Percentiles rank a stretch among this genome's conserved stretches.
Conservation (phyloP, 352 stramenopile species). For the Poterioochromonas sp. region DNA sequence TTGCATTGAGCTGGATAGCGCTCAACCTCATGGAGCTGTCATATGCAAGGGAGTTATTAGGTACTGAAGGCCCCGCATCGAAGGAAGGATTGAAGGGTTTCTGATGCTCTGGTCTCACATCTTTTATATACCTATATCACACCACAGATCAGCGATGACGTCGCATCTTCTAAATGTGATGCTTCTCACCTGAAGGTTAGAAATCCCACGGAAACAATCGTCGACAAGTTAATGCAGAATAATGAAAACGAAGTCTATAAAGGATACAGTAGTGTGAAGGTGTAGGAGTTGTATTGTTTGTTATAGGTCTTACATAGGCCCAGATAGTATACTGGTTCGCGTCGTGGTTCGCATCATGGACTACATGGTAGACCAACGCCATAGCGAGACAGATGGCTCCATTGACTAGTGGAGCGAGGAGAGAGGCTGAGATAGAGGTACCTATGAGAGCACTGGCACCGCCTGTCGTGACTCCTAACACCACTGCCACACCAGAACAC, state of each 20-base stretch:
- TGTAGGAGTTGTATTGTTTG: not conserved
- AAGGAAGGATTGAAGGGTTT: too few species aligned
- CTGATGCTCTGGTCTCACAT: too few species aligned
- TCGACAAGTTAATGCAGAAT: not conserved
- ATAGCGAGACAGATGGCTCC: conserved; percentile 44
- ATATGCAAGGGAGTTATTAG: too few species aligned
- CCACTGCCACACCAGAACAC: conserved; percentile 59
- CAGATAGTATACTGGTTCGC: not conserved
- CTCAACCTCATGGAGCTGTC: too few species aligned
- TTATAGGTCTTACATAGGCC: not conserved
- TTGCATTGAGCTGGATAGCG: too few species aligned
- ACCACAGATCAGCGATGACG: too few species aligned
- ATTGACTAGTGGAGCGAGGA: conserved; percentile 63
- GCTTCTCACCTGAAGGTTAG: not conserved
- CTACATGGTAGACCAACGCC: not conserved
- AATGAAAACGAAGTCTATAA: conserved; percentile 10
- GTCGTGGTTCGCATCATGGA: not conserved
- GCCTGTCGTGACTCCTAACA: conserved; percentile 49
- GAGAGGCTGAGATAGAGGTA: conserved; percentile 59
- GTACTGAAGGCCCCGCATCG: too few species aligned
- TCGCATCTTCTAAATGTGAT: not conserved
- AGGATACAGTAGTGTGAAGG: too few species aligned
- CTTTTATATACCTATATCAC: too few species aligned
- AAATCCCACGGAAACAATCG: not conserved
- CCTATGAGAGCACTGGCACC: conserved; percentile 60